Conservation (phyloP, 495 filamentous ascomycete genomes). For the Staphylotrichum longicolle region DNA sequence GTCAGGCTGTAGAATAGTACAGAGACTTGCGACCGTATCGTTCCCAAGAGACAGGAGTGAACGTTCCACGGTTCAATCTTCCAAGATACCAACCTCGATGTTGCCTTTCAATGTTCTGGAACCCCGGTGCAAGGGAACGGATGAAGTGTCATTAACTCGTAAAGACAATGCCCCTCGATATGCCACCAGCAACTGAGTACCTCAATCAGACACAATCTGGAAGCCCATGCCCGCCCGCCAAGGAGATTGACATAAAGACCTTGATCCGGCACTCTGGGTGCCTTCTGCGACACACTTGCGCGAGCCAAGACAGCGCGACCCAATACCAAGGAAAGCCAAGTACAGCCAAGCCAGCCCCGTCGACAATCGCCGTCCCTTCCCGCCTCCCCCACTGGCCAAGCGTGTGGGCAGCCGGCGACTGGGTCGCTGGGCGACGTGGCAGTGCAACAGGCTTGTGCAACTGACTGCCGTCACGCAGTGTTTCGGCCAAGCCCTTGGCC, state of each 20-base stretch:
- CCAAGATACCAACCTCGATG: no score
- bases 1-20: no score
- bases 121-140: no score
- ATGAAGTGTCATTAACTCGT: no score
- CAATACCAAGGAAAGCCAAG: slow-evolving; percentile 22
- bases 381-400: slow-evolving; percentile 4
- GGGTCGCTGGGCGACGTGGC: slow-evolving; percentile 11
- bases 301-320: slow-evolving; percentile 15
- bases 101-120: no score
- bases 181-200: no score
- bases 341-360: slow-evolving; percentile 7
- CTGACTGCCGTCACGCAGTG: slow-evolving; percentile 13
- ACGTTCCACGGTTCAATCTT: no score
- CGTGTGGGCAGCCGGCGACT: not conserved
- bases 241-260: slow-evolving; percentile 1
- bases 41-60: no score
- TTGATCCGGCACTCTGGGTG: not conserved
- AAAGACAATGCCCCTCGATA: no score
- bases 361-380: slow-evolving; percentile 9
- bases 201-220: no score
- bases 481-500: slow-evolving; percentile 21
- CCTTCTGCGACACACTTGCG: not conserved
- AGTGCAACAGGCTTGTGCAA: slow-evolving; percentile 10
- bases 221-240: not conserved
- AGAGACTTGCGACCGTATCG: no score